A percentile compares a stretch with the other conserved stretches of the same genome.
phyloP scores from a whole-genome alignment of 2,329 filamentous ascomycete genomes.

The Endothia cerciana region DNA sequence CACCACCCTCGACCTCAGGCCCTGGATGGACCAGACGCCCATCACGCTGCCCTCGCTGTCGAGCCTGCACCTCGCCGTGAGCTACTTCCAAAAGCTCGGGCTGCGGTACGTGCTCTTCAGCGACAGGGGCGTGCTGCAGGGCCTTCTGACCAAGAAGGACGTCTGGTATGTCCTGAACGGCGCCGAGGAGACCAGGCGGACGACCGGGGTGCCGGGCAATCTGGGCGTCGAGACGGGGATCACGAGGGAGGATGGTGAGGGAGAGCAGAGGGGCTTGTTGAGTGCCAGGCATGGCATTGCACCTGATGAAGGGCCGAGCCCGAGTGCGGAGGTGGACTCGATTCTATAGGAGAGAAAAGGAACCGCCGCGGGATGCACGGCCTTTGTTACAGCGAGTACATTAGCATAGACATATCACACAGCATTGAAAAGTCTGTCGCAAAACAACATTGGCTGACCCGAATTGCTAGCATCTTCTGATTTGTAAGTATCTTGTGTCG shows the following conservation, averaged over 20 bases:
- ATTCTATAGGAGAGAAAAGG: slow-evolving; percentile 22
- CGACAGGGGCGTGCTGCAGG: slow-evolving; percentile 79
- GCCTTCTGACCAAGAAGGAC: slow-evolving; percentile 95
- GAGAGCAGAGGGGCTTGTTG: slow-evolving; percentile 50
- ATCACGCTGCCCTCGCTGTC: slow-evolving; percentile 82
- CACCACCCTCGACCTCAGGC: slow-evolving; percentile 81
- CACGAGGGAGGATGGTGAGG: slow-evolving; percentile 43
- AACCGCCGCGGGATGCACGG: no score
- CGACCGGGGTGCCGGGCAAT: slow-evolving; percentile 33
- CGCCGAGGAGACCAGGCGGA: slow-evolving; percentile 63
- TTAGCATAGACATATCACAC: slow-evolving; percentile 5
- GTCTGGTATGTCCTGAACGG: slow-evolving; percentile 92
- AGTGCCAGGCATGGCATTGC: slow-evolving; percentile 36
- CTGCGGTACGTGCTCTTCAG: slow-evolving; percentile 87
- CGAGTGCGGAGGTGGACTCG: slow-evolving; percentile 24
- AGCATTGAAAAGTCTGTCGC: background rate
- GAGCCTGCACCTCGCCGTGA: slow-evolving; percentile 81
- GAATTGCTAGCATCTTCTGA: background rate
- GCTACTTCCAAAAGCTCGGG: slow-evolving; percentile 93
- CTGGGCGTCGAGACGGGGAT: slow-evolving; percentile 40
- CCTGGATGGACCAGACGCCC: slow-evolving; percentile 99
- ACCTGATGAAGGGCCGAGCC: slow-evolving; percentile 39
- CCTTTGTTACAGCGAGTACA: background rate
- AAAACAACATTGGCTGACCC: background rate
- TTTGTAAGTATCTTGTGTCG: background rate